Base-by-base conservation (phyloP, 306 rosid species). In the Vachellia collinsii region DNA sequence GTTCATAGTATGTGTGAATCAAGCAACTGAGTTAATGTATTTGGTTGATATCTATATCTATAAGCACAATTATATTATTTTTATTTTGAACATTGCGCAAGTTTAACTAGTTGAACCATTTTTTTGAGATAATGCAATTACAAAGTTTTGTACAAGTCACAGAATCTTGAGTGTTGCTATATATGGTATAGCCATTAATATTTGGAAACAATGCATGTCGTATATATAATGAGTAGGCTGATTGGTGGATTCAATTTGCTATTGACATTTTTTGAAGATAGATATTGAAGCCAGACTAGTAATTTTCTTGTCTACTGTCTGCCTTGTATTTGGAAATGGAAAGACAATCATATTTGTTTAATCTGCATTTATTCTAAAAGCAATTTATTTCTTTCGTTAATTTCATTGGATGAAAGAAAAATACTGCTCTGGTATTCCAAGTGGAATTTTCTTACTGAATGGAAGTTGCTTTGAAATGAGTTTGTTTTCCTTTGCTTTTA, bases 271-370 rank as follows among this genome's bases (percentile, higher is more conserved):
- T 37, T 68, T 59, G 20, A 47, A 22, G 66, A 12, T 1, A 4
- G 2, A 25, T 10, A 23, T 46, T 19, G 47, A 23, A 68, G 58
- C n/a, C 8, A 34, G 63, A 47, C 70, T 54, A 74, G 16, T 59
- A 34, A 37, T 44, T 75, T 75, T 75, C 51, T 69, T 59, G 44
- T 70, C 47, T 77, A 66, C n/a, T n/a, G n/a, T n/a, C n/a, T n/a
- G n/a, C n/a, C n/a, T 61, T n/a, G 70, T 61, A 46, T 38, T 41
- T 41, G 53, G 41, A 67, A 42, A 47, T 70, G 56, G 73, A 48
- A 20, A 54, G 75, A 50, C 16, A n/a, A 41, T 58, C 20, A 74
- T 67, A 0, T 46, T 23, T 73, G 39, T 43, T 73, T 56, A n/a
- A 54, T 67, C 61, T 38, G 51, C 51, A 68, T 68, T 16, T 44